Evolutionary conservation across 2,329 filamentous ascomycete species (phyloP), one percentile per base, ranked within the genome.

Genomic region (Verticillium longisporum): DNA sequence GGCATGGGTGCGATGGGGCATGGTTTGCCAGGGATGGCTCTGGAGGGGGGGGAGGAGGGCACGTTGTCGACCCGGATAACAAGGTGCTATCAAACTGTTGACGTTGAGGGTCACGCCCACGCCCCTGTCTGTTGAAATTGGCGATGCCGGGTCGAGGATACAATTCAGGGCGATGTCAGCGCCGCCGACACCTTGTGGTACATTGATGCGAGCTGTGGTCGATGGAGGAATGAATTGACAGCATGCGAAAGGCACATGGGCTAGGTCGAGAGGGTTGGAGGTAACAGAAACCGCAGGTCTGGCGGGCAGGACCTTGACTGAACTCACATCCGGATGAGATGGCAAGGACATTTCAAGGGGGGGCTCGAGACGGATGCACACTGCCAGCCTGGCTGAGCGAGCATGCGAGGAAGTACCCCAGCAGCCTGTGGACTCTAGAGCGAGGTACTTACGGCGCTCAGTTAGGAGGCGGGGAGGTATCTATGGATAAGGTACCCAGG

Each of bases 1-100:
- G 83, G 82, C 83, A 86, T 86, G 69, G 66, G 74, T 71, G 70
- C 71, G 69, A 69, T 68, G 70, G 71, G 64, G 75, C 75, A 78
- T 78, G 53, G 64, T 65, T 64, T 62, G 63, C 59, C 60, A 64
- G 58, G 60, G 62, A 63, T 61, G 26, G 37, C 57, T 37, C 36
- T 34, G 60, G 45, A 26, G 53, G 56, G 32, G 55, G 60, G 56
- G 56, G 57, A 54, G 61, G 55, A 33, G n/a, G 58, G n/a, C 45
- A 53, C 45, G 45, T 13, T 53, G 45, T 53, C 45, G 18, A 53
- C 18, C 45, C 18, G 45, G 21, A 7, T n/a, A 53, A 53, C 45
- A 26, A 41, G 45, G 45, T 18, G 45, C 13, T 11, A 10, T 53
- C 45, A 10, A 53, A n/a, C 7, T 21, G 45, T 53, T 18, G 10